Base-by-base conservation (phyloP, 2,329 filamentous ascomycete species). In the Hymenoscyphus repandus region DNA sequence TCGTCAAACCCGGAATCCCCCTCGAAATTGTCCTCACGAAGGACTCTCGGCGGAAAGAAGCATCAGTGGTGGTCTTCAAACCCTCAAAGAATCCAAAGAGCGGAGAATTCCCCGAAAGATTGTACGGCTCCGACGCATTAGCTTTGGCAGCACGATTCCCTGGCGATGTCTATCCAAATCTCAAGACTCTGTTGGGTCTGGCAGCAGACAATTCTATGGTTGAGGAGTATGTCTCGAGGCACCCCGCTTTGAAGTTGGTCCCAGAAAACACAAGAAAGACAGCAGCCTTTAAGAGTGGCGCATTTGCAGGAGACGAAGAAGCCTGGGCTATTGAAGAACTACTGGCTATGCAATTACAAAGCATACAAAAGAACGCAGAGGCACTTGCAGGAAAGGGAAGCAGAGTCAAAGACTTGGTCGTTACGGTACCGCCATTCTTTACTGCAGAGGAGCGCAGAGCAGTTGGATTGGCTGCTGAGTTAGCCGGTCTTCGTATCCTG, bases 21-120 rank as follows among this genome's bases (percentile, higher is more conserved):
- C 88, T 99, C 67, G 93, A 99, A 61, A 97, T 99, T 59, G 92
- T 99, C 68, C 80, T 96, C 50, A 96, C 91, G 30, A 99, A 97
- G 69, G 93, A 99, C 72, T 96, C 93, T 30, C 88, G 95, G 70
- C 86, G 93, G 66, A 99, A 99, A 76, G 93, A 99, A 69, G 81
- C 80, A 20, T 89, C 91, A 1, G 91, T 90, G 38, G 83, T 99
- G 60, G 87, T 90, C 39, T 97, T 99, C 74, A 97, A 99, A 72
- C 90, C 91, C 34, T 77, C 82, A n/a, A 80, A 80, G 61, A 80
- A 78, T 49, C 75, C 81, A 52, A 78, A 79, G 63, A 74, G 75
- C 59, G 84, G 80, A 47, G 71, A 74, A 15, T 96, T 86, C 68
- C 93, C 93, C 36, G 93, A 99, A 72, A 80, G 93, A 63, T 80